These are phyloP conservation scores for Alternaria tenuissima DNA, from an alignment of 2,329 filamentous ascomycete genomes.

Conservation along the genomic window DNA sequence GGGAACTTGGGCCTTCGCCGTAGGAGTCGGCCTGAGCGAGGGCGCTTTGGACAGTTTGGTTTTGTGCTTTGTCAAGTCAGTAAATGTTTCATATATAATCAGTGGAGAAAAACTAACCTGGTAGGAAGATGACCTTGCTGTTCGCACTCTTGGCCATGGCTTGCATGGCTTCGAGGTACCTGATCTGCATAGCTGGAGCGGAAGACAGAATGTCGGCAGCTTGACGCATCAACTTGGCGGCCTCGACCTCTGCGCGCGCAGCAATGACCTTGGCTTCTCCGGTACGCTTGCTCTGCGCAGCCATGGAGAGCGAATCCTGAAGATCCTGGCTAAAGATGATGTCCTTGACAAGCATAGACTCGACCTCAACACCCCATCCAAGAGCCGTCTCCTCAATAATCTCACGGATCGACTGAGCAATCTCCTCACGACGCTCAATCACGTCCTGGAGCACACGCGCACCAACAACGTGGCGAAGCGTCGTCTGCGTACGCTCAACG, in stretches of 20 bases:
- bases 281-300: conserved; percentile 96
- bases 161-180: conserved; percentile 97
- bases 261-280: conserved; percentile 99
- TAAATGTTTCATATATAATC: neutral
- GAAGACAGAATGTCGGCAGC: conserved; percentile 76
- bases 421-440: conserved; percentile 96
- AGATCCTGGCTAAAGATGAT: conserved; percentile 96
- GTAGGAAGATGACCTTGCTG: conserved; percentile 68
- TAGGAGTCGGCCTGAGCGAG: conserved; percentile 59
- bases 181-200: conserved; percentile 82
- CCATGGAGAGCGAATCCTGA: conserved; percentile 97
- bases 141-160: conserved; percentile 95
- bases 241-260: conserved; percentile 94
- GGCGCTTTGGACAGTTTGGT: conserved; percentile 63
- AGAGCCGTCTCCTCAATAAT: conserved; percentile 96
- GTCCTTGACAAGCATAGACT: conserved; percentile 99
- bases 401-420: conserved; percentile 92
- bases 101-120: neutral
- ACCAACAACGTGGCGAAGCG: conserved; percentile 93
- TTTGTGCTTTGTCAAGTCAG: conserved; percentile 9
- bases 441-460: conserved; percentile 96
- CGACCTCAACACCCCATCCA: conserved; percentile 94
- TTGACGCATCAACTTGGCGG: conserved; percentile 78
- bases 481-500: conserved; percentile 96
- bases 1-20: conserved; percentile 65